Evolutionary conservation across 129 eudicot genomes (phyloP).

Genomic region (Tagetes erecta): DNA sequence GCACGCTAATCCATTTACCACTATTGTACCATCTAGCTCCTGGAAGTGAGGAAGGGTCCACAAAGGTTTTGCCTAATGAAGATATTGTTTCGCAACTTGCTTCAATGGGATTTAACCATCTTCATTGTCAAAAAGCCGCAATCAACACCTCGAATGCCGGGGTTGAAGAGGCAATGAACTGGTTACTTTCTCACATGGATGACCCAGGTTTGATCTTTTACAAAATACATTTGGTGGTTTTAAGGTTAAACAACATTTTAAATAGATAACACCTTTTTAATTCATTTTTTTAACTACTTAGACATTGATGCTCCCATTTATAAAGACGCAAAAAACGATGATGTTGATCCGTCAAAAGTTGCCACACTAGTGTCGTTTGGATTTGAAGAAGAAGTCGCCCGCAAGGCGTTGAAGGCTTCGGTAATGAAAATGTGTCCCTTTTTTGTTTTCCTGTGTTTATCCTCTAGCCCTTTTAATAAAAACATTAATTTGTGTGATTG

Average conservation of each 20-base stretch:
- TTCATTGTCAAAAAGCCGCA: constrained; percentile 94
- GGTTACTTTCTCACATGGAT: constrained; percentile 93
- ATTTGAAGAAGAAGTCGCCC: constrained; percentile 75
- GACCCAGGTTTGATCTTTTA: constrained; percentile 71
- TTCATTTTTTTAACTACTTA: not conserved
- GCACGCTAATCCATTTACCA: not conserved
- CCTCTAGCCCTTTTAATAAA: not conserved
- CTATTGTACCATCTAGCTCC: constrained; percentile 42
- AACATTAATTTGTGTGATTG: not conserved
- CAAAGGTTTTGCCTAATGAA: constrained; percentile 54
- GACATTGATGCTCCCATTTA: constrained; percentile 88
- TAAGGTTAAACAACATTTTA: not conserved
- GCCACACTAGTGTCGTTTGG: constrained; percentile 80
- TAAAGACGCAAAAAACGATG: constrained; percentile 40
- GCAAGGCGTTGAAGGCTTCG: constrained; percentile 80
- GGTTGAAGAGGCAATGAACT: constrained; percentile 95
- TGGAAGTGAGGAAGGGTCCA: constrained; percentile 39
- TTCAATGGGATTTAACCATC: constrained; percentile 74
- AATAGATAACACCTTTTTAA: not conserved
- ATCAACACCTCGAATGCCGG: constrained; percentile 80
- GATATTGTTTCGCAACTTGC: constrained; percentile 82
- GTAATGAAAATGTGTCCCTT: constrained; percentile 32
- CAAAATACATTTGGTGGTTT: not conserved
- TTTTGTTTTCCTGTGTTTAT: not conserved
- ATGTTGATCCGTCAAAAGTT: constrained; percentile 66